These are phyloP conservation scores for Rhododendron ferrugineum DNA, from an alignment of 148 eudicot genomes.

Conservation along the genomic window DNA sequence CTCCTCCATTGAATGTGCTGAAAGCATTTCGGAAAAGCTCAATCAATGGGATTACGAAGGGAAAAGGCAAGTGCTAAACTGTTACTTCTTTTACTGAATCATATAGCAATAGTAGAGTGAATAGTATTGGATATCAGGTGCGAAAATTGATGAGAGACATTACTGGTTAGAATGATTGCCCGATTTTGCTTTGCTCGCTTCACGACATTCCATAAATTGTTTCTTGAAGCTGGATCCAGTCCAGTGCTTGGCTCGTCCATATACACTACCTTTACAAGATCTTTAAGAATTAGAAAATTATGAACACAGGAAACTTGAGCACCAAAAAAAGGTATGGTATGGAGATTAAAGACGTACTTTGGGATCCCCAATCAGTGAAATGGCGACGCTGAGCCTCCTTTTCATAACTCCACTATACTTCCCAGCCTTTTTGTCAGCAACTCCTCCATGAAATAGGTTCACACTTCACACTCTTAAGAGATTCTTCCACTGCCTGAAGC, in stretches of 20 bases:
- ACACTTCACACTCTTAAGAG: constrained; percentile 52
- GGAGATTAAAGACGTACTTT: constrained; percentile 42
- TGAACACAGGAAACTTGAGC: not conserved
- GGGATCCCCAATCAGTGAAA: constrained; percentile 87
- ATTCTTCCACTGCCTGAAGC: constrained; percentile 81
- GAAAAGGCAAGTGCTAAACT: not conserved
- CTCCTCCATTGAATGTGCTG: constrained; percentile 96
- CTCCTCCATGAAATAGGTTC: constrained; percentile 78
- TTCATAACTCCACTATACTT: constrained; percentile 96
- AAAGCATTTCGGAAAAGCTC: constrained; percentile 3
- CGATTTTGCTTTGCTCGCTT: constrained; percentile 74
- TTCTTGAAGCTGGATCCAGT: constrained; percentile 91
- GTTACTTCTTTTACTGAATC: not conserved
- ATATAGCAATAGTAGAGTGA: not conserved
- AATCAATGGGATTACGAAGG: constrained; percentile 5
- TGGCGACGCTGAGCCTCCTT: constrained; percentile 92
- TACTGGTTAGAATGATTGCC: constrained; percentile 92
- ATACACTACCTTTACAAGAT: constrained; percentile 61
- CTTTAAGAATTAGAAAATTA: constrained; percentile 5
- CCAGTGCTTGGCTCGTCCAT: constrained; percentile 99
- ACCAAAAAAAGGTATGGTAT: not conserved
- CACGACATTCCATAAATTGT: constrained; percentile 78
- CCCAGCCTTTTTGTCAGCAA: constrained; percentile 75
- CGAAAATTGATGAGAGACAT: not conserved
- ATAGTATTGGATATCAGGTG: not conserved